Conservation (phyloP, 768 basidiomycete species). For the Tricholoma sp. region DNA sequence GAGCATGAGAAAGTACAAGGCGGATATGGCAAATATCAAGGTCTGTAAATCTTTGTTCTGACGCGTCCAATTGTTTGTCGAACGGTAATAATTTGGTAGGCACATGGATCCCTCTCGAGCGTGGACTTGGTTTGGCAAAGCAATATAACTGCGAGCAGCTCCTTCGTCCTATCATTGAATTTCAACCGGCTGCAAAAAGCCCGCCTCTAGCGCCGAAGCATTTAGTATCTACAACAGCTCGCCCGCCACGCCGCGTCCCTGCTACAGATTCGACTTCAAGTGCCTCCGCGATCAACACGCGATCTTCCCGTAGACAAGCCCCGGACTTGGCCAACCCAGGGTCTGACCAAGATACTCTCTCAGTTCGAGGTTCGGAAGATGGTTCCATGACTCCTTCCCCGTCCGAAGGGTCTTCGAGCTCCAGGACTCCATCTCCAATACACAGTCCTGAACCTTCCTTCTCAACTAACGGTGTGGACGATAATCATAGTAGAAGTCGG, state of each 20-base stretch:
- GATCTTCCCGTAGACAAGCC: constrained; percentile 54
- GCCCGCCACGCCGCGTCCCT: constrained; percentile 43
- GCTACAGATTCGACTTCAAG: constrained; percentile 28
- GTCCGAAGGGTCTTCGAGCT: constrained; percentile 79
- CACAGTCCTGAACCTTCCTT: constrained; percentile 48
- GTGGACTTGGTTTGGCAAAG: constrained; percentile 78
- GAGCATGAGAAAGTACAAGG: constrained; percentile 99
- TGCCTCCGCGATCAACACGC: constrained; percentile 43
- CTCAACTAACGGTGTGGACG: constrained; percentile 35
- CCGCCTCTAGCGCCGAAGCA: constrained; percentile 97
- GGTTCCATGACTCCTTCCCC: constrained; percentile 89
- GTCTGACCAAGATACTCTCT: constrained; percentile 58
- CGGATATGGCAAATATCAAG: constrained; percentile 99
- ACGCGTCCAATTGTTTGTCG: constrained; percentile 9
- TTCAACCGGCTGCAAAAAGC: constrained; percentile 82
- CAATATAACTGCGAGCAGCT: constrained; percentile 90
- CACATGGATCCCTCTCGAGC: constrained; percentile 96
- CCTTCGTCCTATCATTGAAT: constrained; percentile 92
- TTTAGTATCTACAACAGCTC: constrained; percentile 67
- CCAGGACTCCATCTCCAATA: constrained; percentile 92
- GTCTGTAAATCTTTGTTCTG: constrained; percentile 37
- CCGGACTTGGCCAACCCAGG: constrained; percentile 47
- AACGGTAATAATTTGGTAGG: constrained; percentile 41
- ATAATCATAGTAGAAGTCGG: constrained; percentile 31
- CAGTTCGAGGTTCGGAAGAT: constrained; percentile 77